A percentile compares a stretch with the other conserved stretches of the same genome.
phyloP scores from a whole-genome alignment of 768 basidiomycete genomes.

The Omphalotus guepiniiformis region DNA sequence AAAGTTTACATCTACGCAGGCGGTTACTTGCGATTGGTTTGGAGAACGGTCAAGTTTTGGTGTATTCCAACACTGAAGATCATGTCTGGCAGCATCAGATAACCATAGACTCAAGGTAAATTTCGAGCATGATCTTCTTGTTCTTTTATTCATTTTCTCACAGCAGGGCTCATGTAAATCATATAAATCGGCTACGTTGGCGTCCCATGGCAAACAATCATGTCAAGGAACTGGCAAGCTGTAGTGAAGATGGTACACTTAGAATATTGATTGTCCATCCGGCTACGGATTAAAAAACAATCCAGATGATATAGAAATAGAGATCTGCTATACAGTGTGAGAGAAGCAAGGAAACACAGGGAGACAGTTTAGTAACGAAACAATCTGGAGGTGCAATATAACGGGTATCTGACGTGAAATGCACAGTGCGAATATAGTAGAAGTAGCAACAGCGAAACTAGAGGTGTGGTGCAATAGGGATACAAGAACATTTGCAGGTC shows the following conservation, averaged over 20 bases:
- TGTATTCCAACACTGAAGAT: slow-evolving; percentile 43
- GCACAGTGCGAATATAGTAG: slow-evolving; percentile 47
- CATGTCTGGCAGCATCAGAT: slow-evolving; percentile 43
- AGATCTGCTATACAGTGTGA: slow-evolving; percentile 68
- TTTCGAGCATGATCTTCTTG: not conserved
- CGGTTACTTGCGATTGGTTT: slow-evolving; percentile 76
- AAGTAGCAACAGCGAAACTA: slow-evolving; percentile 29
- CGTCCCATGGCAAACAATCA: slow-evolving; percentile 37
- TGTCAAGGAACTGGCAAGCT: slow-evolving; percentile 64
- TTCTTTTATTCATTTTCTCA: slow-evolving; percentile 4
- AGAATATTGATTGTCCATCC: slow-evolving; percentile 65
- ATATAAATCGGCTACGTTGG: slow-evolving; percentile 83
- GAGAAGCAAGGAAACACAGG: slow-evolving; percentile 39
- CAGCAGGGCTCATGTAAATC: slow-evolving; percentile 72
- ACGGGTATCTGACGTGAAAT: slow-evolving; percentile 70
- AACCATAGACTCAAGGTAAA: slow-evolving; percentile 51
- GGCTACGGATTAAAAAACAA: slow-evolving; percentile 41
- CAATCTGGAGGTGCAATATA: slow-evolving; percentile 54
- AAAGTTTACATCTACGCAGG: slow-evolving; percentile 19
- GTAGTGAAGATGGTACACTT: slow-evolving; percentile 91
- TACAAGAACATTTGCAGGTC: slow-evolving; percentile 62
- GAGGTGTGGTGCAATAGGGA: slow-evolving; percentile 68
- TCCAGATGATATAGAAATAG: slow-evolving; percentile 37
- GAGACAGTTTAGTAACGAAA: slow-evolving; percentile 53
- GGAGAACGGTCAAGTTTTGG: slow-evolving; percentile 71